Percentiles rank a stretch among this genome's conserved stretches.
phyloP scores from a whole-genome alignment of 169 alveolate genomes.

The Plasmodium cynomolgi region DNA sequence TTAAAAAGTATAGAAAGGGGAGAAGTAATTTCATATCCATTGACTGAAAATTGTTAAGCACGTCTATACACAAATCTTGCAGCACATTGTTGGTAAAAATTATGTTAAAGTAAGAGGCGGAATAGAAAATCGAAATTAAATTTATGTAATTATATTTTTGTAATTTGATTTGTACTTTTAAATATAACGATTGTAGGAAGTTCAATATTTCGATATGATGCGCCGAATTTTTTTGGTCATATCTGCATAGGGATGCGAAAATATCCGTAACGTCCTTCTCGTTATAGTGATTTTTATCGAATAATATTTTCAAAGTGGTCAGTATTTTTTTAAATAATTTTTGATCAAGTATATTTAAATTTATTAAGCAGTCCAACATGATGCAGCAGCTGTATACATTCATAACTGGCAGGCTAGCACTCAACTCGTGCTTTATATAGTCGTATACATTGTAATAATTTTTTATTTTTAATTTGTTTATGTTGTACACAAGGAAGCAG shows the following conservation, averaged over 20 bases:
- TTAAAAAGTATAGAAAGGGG: constrained; percentile 34
- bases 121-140: constrained; percentile 34
- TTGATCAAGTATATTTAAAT: constrained; percentile 40
- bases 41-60: constrained; percentile 26
- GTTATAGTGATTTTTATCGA: constrained; percentile 58
- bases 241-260: constrained; percentile 3
- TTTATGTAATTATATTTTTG: constrained; percentile 34
- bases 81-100: constrained; percentile 5
- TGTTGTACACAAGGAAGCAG: constrained; percentile 40
- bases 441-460: constrained; percentile 65
- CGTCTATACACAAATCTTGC: constrained; percentile 63
- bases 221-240: constrained; percentile 5
- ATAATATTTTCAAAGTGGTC: constrained; percentile 27
- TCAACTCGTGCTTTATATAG: constrained; percentile 18
- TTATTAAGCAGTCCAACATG: constrained; percentile 25
- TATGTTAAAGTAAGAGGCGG: constrained; percentile 45
- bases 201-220: constrained; percentile 1
- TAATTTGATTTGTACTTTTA: constrained; percentile 19
- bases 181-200: constrained; percentile 24
- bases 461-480: constrained; percentile 30
- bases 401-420: background rate
- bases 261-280: constrained; percentile 67
- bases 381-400: constrained; percentile 50
- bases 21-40: constrained; percentile 13
- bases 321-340: constrained; percentile 28